phyloP scores from a whole-genome alignment of 257 asterid genomes.

The Solanum peruvianum region DNA sequence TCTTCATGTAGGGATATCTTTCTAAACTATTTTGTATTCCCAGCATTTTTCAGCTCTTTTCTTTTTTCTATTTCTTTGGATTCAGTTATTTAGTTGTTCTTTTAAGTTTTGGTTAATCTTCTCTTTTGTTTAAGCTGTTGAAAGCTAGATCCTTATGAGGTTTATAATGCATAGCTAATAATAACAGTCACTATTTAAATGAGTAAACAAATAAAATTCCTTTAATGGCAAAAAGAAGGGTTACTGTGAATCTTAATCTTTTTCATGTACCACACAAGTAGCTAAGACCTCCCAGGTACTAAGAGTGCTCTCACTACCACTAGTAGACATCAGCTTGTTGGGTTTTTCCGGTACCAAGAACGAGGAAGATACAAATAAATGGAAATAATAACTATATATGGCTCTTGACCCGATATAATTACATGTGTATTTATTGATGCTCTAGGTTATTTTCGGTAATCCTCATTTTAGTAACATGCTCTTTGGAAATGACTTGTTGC shows the following conservation, averaged over 20 bases:
- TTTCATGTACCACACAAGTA: not conserved
- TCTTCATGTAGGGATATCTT: not conserved
- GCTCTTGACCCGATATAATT: not conserved
- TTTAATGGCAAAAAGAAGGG: not conserved
- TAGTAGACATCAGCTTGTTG: not conserved
- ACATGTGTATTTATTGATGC: not conserved
- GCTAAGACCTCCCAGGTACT: not conserved
- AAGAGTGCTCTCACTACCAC: not conserved
- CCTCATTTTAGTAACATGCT: not conserved
- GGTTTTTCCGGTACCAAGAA: not conserved
- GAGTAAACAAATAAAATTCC: not conserved
- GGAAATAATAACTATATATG: not conserved
- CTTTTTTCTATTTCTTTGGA: not conserved
- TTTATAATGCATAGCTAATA: not conserved
- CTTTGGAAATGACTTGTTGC: not conserved
- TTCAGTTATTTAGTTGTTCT: not conserved
- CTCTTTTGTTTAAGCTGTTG: not conserved
- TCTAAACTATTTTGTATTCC: not conserved
- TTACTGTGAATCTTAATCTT: not conserved
- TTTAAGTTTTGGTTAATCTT: not conserved
- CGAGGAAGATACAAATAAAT: not conserved
- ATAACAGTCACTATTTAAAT: not conserved
- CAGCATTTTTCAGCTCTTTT: not conserved
- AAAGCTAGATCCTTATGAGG: not conserved
- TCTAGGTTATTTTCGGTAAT: not conserved